phyloP scores from a whole-genome alignment of 73 alveolate genomes.

The Uronychia binucleata region DNA sequence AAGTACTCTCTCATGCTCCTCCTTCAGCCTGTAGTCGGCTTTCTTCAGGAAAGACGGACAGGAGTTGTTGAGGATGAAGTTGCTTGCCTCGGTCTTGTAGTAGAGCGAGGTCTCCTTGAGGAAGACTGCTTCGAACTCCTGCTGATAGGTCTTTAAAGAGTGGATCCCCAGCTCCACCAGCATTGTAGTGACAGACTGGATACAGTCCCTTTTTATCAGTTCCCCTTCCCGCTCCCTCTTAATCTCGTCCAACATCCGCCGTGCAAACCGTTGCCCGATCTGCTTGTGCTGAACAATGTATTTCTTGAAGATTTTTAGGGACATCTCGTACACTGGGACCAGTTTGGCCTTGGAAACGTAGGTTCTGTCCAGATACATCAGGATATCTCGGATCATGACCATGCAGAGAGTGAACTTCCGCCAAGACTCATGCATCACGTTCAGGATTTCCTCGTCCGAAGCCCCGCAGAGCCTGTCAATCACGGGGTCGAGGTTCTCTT shows the following conservation, averaged over 20 bases:
- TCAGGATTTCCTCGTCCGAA: conserved; percentile 31
- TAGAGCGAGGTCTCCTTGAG: conserved; percentile 40
- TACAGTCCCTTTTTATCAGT: conserved; percentile 56
- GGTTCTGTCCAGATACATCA: conserved; percentile 84
- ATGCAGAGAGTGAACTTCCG: conserved; percentile 42
- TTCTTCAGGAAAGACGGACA: conserved; percentile 63
- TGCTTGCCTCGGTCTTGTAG: conserved; percentile 55
- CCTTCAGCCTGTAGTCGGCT: conserved; percentile 73
- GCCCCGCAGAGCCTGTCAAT: conserved; percentile 24
- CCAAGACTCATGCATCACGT: conserved; percentile 66
- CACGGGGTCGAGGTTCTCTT: conserved; percentile 58
- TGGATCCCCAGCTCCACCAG: conserved; percentile 71
- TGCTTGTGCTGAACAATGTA: conserved; percentile 41
- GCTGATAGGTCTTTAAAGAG: conserved; percentile 55
- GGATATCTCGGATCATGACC: conserved; percentile 80
- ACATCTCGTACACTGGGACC: conserved; percentile 67
- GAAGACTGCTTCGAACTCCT: conserved; percentile 58
- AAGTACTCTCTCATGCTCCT: conserved; percentile 67
- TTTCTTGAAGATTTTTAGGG: conserved; percentile 55
- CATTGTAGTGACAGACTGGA: conserved; percentile 60
- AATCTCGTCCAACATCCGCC: conserved; percentile 47
- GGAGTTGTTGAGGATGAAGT: conserved; percentile 46
- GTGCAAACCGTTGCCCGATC: conserved; percentile 41
- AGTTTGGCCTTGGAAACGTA: conserved; percentile 72
- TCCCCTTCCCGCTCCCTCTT: conserved; percentile 72